Evolutionary conservation across 2,329 filamentous ascomycete genomes (phyloP), one percentile per base, ranked within the genome.

Genomic region (Phaeomoniella chlamydospora): DNA sequence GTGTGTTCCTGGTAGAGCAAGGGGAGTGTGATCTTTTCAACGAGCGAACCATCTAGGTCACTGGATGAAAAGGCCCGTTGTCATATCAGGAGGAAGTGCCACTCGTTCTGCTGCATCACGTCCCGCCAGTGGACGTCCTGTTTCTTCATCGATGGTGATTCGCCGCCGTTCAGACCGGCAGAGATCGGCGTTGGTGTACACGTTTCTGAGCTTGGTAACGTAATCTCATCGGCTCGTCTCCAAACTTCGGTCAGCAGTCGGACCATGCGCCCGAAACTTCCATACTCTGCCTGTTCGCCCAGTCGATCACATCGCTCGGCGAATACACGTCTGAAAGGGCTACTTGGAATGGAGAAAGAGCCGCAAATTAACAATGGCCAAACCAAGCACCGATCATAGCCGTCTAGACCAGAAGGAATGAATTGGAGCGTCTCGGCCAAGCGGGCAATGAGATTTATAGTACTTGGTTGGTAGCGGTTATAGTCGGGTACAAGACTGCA

Each of bases 321-420:
- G 43, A 96, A 81, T 54, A 90, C 77, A 26, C 59, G 57, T 44
- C 88, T 79, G 71, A 96, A 93, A 15, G 68, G 56, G 32, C 83
- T 88, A 39, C 66, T 68, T 2, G 79, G 70, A 1, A 76, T 69
- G 41, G 83, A 86, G 49, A 83, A 77, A 4, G 80, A 79, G 38
- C 87, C 90, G 31, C 81, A 80, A 38, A 96, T 76, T 32, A 96
- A 77, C 48, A 94, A 79, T 14, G 93, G 87, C 90, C 90, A 96
- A 43, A 86, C 79, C 15, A 96, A 73, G 39, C 80, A 86, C 49
- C 85, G 81, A 60, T 98, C 90, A 52, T 85, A 94, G 37, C 88
- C 88, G 26, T 73, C 67, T 4, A 75, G 70, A 1, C 88, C 88
- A 2, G 77, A 71, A 15, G 90, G 90, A 45, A 98, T 87, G 56